Evolutionary conservation across 176 grass and related monocot species (phyloP).

Genomic region (Triticum dicoccoides): DNA sequence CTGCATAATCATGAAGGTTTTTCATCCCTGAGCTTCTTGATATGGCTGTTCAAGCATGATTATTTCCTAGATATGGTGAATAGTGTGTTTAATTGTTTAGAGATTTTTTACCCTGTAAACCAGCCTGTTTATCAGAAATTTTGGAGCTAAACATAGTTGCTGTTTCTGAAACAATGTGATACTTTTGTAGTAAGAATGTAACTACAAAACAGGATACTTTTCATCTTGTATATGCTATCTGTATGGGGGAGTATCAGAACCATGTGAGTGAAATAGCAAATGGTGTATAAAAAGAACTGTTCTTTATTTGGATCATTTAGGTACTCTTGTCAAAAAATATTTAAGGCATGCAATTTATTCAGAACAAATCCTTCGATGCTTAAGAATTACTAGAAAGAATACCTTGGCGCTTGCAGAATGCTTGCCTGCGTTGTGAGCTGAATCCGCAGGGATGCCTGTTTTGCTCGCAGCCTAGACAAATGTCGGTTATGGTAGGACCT

Average conservation of each 20-base stretch:
- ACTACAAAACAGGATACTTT: not conserved
- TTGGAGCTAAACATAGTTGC: not conserved
- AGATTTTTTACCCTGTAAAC: too few species aligned
- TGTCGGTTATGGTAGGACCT: not conserved
- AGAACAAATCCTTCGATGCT: too few species aligned
- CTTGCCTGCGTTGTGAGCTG: not conserved
- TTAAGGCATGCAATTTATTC: too few species aligned
- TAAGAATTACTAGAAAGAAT: not conserved
- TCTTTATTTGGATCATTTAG: not conserved
- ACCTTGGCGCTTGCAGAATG: conserved; percentile 38
- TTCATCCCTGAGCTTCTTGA: not conserved
- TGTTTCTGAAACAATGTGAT: not conserved
- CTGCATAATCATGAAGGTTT: not conserved
- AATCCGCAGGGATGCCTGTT: conserved; percentile 29
- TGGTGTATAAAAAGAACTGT: not conserved
- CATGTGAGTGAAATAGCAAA: not conserved
- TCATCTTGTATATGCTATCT: not conserved
- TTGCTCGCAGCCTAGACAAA: not conserved
- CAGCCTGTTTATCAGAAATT: not conserved
- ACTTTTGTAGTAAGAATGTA: not conserved
- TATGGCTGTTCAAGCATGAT: not conserved
- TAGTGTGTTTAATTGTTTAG: not conserved
- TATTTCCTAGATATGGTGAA: not conserved
- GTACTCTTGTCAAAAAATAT: not conserved
- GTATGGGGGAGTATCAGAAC: not conserved